These are phyloP conservation scores for Cladosporium phlei DNA, from an alignment of 2,329 filamentous ascomycete species.

Conservation along the genomic window DNA sequence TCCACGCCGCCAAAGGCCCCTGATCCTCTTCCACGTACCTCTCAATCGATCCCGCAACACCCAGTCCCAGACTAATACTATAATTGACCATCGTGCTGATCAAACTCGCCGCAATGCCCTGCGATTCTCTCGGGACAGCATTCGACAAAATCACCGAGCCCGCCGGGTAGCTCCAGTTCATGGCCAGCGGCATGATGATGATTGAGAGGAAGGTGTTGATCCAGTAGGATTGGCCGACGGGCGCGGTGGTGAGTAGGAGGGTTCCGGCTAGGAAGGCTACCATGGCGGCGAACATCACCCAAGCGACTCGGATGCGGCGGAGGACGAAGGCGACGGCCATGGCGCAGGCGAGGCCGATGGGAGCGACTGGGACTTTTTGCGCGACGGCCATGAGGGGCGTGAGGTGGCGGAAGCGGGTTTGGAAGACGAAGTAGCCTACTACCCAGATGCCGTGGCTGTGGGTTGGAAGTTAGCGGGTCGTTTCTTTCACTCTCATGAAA, in stretches of 20 bases:
- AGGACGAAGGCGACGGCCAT: slow-evolving; percentile 35
- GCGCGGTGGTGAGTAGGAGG: slow-evolving; percentile 42
- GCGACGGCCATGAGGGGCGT: slow-evolving; percentile 32
- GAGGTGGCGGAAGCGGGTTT: slow-evolving; percentile 8
- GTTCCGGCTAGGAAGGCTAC: slow-evolving; percentile 39
- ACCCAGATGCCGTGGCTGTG: slow-evolving; percentile 30
- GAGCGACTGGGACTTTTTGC: slow-evolving; percentile 31
- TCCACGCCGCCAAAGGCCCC: slow-evolving; percentile 27
- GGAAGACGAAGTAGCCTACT: slow-evolving; percentile 11
- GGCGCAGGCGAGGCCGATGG: slow-evolving; percentile 34
- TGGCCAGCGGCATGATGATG: slow-evolving; percentile 49
- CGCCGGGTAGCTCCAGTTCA: slow-evolving; percentile 64
- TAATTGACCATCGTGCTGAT: slow-evolving; percentile 66
- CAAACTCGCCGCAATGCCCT: slow-evolving; percentile 51
- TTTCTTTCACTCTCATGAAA: too few relatives aligned
- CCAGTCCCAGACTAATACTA: slow-evolving; percentile 60
- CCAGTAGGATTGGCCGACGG: slow-evolving; percentile 59
- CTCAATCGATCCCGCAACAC: slow-evolving; percentile 58
- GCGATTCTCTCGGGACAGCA: slow-evolving; percentile 41
- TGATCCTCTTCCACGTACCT: slow-evolving; percentile 39
- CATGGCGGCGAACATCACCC: slow-evolving; percentile 36
- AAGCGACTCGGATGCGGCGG: slow-evolving; percentile 33
- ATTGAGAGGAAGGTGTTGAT: slow-evolving; percentile 56
- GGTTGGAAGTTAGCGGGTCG: neutral
- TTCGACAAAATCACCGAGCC: slow-evolving; percentile 58